Conservation (phyloP, 2,329 filamentous ascomycete species). For the Ciborinia camelliae region DNA sequence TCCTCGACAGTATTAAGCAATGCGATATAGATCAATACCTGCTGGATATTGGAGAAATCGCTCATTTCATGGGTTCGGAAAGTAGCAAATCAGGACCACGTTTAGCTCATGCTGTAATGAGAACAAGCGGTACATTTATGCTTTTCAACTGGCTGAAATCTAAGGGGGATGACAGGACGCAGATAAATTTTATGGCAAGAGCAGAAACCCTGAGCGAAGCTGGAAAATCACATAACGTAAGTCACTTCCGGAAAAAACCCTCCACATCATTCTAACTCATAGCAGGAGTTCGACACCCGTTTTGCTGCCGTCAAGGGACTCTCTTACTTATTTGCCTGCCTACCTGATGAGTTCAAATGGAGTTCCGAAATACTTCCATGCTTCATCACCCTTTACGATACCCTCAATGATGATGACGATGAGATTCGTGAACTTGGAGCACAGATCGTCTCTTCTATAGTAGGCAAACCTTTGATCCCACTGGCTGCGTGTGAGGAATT, state of each 20-base stretch:
- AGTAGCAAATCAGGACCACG: slow-evolving; percentile 27
- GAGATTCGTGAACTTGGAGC: slow-evolving; percentile 64
- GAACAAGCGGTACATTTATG: slow-evolving; percentile 42
- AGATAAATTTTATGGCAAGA: slow-evolving; percentile 42
- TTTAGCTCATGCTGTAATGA: slow-evolving; percentile 49
- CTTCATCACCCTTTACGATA: slow-evolving; percentile 67
- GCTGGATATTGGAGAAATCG: slow-evolving; percentile 11
- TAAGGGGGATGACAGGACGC: slow-evolving; percentile 3
- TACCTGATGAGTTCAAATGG: slow-evolving; percentile 20
- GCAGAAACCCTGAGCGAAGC: slow-evolving; percentile 50
- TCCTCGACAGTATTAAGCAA: slow-evolving; percentile 5
- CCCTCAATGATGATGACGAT: slow-evolving; percentile 86
- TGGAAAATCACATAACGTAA: slow-evolving; percentile 48
- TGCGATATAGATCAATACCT: slow-evolving; percentile 16
- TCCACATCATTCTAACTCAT: slow-evolving; percentile 13
- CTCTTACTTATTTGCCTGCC: slow-evolving; percentile 45
- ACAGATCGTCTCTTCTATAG: slow-evolving; percentile 39
- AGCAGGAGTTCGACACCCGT: slow-evolving; percentile 61
- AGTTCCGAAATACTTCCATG: slow-evolving; percentile 45
- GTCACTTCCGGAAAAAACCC: slow-evolving; percentile 21
- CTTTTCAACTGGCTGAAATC: slow-evolving; percentile 12
- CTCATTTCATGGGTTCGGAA: slow-evolving; percentile 1
- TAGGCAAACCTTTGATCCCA: slow-evolving; percentile 44
- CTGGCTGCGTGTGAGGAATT: slow-evolving; percentile 25
- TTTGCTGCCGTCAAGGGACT: slow-evolving; percentile 57